Conservation (phyloP, 805 yeast genomes). For the Sungouiella blattae region DNA sequence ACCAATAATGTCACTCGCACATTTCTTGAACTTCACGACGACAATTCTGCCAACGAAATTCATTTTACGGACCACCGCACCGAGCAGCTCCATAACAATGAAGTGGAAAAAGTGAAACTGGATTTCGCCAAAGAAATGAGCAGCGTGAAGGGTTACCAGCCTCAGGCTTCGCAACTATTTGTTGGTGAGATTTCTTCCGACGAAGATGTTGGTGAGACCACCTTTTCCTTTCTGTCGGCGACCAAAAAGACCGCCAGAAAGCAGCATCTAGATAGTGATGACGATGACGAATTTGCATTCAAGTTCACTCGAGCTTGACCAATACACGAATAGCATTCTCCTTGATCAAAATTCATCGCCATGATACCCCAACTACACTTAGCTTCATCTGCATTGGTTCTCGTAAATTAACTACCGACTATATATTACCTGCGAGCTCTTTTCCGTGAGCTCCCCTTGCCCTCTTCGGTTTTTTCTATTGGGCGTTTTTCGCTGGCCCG, state of each 20-base stretch:
- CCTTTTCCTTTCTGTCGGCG: slow-evolving; percentile 1
- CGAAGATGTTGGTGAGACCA: slow-evolving; percentile 3
- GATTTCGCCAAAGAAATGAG: slow-evolving; percentile 14
- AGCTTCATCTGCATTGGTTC: no score
- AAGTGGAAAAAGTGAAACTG: not conserved
- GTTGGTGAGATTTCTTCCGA: slow-evolving; percentile 8
- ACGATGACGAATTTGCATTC: slow-evolving; percentile 11
- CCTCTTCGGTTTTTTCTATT: no score
- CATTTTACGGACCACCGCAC: slow-evolving; percentile 4
- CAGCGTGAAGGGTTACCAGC: slow-evolving; percentile 14
- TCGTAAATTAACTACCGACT: no score
- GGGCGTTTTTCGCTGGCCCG: no score
- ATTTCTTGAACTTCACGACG: slow-evolving; percentile 11
- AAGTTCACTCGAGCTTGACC: slow-evolving; percentile 7
- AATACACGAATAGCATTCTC: no score
- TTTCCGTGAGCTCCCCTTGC: no score
- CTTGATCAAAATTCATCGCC: no score
- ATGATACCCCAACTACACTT: no score
- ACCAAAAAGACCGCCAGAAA: not conserved
- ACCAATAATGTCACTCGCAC: slow-evolving; percentile 12
- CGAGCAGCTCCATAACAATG: not conserved
- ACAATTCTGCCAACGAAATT: slow-evolving; percentile 5
- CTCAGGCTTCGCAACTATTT: slow-evolving; percentile 11
- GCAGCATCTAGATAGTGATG: slow-evolving; percentile 3
- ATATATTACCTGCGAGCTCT: no score